A percentile compares a stretch with the other conserved stretches of the same genome.
Evolutionary conservation across 2,329 filamentous ascomycete genomes (phyloP).

Genomic region (Fonsecaea multimorphosa): DNA sequence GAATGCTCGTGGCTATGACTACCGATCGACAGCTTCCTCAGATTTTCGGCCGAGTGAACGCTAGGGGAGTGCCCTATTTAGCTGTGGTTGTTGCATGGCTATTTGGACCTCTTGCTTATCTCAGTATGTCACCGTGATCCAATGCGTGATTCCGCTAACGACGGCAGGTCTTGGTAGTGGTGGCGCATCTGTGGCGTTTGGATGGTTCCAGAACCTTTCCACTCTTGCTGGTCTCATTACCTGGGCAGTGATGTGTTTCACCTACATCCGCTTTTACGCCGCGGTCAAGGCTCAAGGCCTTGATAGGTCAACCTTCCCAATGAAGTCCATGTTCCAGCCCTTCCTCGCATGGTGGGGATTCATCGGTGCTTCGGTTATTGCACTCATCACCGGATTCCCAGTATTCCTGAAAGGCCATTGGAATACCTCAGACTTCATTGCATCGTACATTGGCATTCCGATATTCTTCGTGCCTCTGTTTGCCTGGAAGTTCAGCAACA

Average conservation of each 20-base stretch:
- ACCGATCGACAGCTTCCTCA: slow-evolving; percentile 38
- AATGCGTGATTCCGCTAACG: slow-evolving; percentile 33
- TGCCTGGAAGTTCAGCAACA: slow-evolving; percentile 17
- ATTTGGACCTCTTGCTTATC: slow-evolving; percentile 62
- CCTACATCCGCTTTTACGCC: slow-evolving; percentile 55
- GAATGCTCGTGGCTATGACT: slow-evolving; percentile 45
- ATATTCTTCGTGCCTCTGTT: slow-evolving; percentile 23
- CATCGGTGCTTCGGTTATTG: slow-evolving; percentile 16
- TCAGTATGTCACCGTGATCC: slow-evolving; percentile 55
- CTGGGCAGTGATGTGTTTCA: slow-evolving; percentile 56
- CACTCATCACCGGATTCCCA: slow-evolving; percentile 23
- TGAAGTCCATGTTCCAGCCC: slow-evolving; percentile 21
- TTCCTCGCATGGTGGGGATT: slow-evolving; percentile 18
- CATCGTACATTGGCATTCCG: slow-evolving; percentile 24
- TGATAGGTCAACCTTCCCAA: slow-evolving; percentile 12
- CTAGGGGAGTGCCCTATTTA: not conserved
- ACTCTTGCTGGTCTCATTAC: slow-evolving; percentile 57
- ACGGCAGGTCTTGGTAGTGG: slow-evolving; percentile 42
- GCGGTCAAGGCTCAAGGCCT: slow-evolving; percentile 68
- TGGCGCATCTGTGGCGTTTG: slow-evolving; percentile 50
- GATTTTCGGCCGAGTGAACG: not conserved
- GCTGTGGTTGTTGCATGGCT: not conserved
- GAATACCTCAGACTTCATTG: slow-evolving; percentile 16
- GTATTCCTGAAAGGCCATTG: slow-evolving; percentile 13
- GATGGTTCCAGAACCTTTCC: slow-evolving; percentile 56